A percentile compares a stretch with the other conserved stretches of the same genome.
phyloP scores from a whole-genome alignment of 495 filamentous ascomycete genomes.

The Parachaetomium inaequale region DNA sequence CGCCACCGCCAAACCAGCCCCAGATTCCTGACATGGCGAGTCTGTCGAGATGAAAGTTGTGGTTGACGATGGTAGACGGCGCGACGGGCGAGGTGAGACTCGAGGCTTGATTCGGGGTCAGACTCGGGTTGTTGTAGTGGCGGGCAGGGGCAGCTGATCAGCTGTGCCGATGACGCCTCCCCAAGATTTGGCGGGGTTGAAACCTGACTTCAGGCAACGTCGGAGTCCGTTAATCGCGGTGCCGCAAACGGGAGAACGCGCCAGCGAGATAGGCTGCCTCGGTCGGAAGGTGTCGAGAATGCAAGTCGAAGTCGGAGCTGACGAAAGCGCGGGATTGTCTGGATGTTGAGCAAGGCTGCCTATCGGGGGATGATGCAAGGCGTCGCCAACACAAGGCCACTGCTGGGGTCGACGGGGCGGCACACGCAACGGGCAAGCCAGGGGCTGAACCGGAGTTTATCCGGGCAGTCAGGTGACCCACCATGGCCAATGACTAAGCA shows the following conservation, averaged over 20 bases:
- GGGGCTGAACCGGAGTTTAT: background rate
- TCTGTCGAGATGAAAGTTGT: background rate
- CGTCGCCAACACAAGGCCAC: background rate
- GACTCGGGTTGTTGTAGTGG: constrained; percentile 9
- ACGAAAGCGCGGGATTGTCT: constrained; percentile 10
- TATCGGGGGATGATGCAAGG: constrained; percentile 30
- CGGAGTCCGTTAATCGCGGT: background rate
- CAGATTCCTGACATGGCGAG: constrained; percentile 60
- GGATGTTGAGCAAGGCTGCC: constrained; percentile 24
- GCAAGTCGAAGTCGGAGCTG: background rate
- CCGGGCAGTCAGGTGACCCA: background rate
- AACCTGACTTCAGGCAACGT: constrained; percentile 20
- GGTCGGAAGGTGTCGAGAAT: background rate
- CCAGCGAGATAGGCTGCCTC: background rate
- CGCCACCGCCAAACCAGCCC: constrained; percentile 82
- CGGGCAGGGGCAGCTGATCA: constrained; percentile 26
- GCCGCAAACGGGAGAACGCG: background rate
- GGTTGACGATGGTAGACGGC: background rate
- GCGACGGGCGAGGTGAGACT: background rate
- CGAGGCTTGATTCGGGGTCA: background rate
- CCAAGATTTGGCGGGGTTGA: constrained; percentile 30
- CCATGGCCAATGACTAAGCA: background rate
- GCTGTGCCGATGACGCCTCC: constrained; percentile 33
- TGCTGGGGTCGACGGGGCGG: constrained; percentile 10
- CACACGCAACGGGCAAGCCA: background rate